phyloP scores from a whole-genome alignment of 306 rosid genomes.

The Gastrolobium bilobum region DNA sequence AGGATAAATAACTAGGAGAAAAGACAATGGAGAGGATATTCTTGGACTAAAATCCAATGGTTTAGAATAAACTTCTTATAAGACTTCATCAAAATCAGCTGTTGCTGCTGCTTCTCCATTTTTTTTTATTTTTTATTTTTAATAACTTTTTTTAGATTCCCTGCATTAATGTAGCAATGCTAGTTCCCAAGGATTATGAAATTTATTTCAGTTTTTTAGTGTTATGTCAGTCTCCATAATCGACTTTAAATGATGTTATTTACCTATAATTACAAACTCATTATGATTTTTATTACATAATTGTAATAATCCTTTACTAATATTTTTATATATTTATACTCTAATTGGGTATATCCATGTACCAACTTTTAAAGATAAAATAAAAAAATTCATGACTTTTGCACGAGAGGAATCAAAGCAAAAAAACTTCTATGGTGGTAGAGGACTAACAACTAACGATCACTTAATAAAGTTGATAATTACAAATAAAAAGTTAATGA shows the following conservation, averaged over 20 bases:
- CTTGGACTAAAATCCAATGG: conserved; percentile 48
- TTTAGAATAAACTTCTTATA: conserved; percentile 19
- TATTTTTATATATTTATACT: too few species aligned
- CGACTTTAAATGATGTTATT: background rate
- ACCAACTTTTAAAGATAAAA: background rate
- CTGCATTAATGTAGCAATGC: background rate
- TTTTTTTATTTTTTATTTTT: background rate
- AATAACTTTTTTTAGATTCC: background rate
- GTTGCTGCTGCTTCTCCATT: conserved; percentile 29
- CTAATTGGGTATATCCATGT: background rate
- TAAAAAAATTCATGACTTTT: background rate
- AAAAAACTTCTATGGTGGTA: background rate
- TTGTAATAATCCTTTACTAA: too few species aligned
- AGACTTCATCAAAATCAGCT: conserved; percentile 11
- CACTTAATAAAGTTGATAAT: conserved; percentile 8
- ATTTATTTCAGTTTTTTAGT: background rate
- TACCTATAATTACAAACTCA: too few species aligned
- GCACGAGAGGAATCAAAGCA: conserved; percentile 1
- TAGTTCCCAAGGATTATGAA: background rate
- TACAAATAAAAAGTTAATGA: background rate
- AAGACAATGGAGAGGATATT: conserved; percentile 46
- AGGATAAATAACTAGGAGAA: conserved; percentile 50
- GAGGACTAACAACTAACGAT: background rate
- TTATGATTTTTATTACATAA: too few species aligned
- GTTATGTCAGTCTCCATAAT: background rate